phyloP scores from a whole-genome alignment of 192 early-diverging fungal genomes.

The Diversispora eburnea region DNA sequence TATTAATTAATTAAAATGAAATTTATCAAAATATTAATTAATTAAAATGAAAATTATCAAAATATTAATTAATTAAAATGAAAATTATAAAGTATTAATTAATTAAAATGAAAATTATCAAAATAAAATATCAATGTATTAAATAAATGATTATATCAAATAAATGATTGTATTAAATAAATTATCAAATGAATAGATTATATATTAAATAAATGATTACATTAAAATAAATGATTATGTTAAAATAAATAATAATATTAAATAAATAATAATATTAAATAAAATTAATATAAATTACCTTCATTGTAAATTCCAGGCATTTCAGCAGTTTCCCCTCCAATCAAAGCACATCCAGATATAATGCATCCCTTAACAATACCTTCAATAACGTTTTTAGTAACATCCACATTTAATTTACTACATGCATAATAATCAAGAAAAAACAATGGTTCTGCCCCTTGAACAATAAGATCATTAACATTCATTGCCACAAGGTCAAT shows the following conservation, averaged over 20 bases:
- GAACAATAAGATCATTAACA: slow-evolving; percentile 97
- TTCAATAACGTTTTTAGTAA: slow-evolving; percentile 84
- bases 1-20: too few species aligned
- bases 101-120: too few species aligned
- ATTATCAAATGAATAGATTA: too few species aligned
- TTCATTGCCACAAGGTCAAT: slow-evolving; percentile 99
- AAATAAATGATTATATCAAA: too few species aligned
- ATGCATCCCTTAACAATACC: slow-evolving; percentile 94
- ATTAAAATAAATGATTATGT: neutral
- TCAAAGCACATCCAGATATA: slow-evolving; percentile 86
- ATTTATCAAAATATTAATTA: too few species aligned
- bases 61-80: too few species aligned
- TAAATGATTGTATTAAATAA: neutral
- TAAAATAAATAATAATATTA: neutral
- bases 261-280: neutral
- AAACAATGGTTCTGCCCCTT: slow-evolving; percentile 98
- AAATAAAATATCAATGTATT: too few species aligned
- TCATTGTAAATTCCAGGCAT: slow-evolving; percentile 94
- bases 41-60: too few species aligned
- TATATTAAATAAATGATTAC: neutral
- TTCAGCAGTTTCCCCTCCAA: slow-evolving; percentile 99
- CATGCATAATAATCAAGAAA: slow-evolving; percentile 99
- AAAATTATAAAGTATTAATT: too few species aligned
- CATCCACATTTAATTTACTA: slow-evolving; percentile 87
- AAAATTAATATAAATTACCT: slow-evolving; percentile 30